Base-by-base conservation (phyloP, 2,329 filamentous ascomycete genomes). In the Venturia pyrina region DNA sequence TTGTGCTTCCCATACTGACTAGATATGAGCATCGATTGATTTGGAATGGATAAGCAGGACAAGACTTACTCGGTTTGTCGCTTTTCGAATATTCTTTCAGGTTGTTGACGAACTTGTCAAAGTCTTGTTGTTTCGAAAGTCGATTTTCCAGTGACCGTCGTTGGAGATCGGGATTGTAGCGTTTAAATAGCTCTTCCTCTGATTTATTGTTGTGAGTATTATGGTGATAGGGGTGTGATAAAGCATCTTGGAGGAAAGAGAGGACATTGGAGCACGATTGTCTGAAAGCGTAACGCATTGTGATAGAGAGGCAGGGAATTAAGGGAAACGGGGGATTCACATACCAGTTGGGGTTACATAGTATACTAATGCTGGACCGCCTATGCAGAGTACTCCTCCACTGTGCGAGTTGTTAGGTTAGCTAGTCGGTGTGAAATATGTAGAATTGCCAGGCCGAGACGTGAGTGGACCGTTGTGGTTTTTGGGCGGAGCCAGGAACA, bases 161-260 rank as follows among this genome's bases (percentile, higher is more conserved):
- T 74, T 95, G 90, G n/a, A 99, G 84, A 43, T 98, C 95, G 0
- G 93, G 93, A 76, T 93, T 98, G 80, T 98, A 98, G 77, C 84
- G 87, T 76, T 85, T 82, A 81, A 96, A 92, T 53, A 99, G 83
- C 79, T 98, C 92, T 77, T 97, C 95, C 71, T 97, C 92, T 53
- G 48, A 53, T 53, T 53, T 53, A 13, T 28, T 17, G 21, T 28
- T 53, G 21, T 53, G 48, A 53, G 48, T 53, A 21, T 53, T 53
- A 28, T 53, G 48, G 21, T 53, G 48, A 17, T 28, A 53, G 28
- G 48, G 21, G 48, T 28, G 48, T 10, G 48, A 53, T 28, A 50
- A 21, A 28, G 48, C 48, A 28, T 50, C 48, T 50, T 50, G 48
- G 15, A 50, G 48, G 21, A 50, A 50, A 24, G 48, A 50, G n/a